Percentiles rank a stretch among this genome's conserved stretches.
Evolutionary conservation across 2,329 filamentous ascomycete species (phyloP).

Genomic region (Penicillium sp.): DNA sequence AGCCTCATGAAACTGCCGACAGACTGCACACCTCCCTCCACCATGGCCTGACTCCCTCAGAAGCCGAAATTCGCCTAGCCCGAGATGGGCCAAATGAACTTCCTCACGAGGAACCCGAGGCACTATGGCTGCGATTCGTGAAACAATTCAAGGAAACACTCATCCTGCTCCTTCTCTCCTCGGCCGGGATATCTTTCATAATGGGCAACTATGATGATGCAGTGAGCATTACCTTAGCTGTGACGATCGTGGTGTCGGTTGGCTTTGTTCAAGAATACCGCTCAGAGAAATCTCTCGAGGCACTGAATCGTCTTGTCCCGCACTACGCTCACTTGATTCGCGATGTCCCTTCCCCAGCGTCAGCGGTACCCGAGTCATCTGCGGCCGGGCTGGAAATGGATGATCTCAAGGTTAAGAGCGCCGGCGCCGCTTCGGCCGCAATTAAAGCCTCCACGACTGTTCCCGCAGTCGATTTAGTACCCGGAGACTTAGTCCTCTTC

Average conservation of each 20-base stretch:
- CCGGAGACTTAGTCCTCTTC: slow-evolving; percentile 87
- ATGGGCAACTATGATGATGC: slow-evolving; percentile 94
- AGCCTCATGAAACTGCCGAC: slow-evolving; percentile 69
- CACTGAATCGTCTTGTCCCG: slow-evolving; percentile 85
- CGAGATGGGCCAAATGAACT: slow-evolving; percentile 89
- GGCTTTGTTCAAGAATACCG: slow-evolving; percentile 97
- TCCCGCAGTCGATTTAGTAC: slow-evolving; percentile 79
- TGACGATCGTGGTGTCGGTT: slow-evolving; percentile 93
- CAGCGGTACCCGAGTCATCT: slow-evolving; percentile 17
- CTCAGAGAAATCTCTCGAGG: slow-evolving; percentile 95
- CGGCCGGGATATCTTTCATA: slow-evolving; percentile 78
- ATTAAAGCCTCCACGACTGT: slow-evolving; percentile 78
- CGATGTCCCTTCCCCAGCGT: slow-evolving; percentile 31
- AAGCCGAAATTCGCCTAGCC: slow-evolving; percentile 72
- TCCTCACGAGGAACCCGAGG: slow-evolving; percentile 86
- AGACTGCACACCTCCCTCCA: slow-evolving; percentile 75
- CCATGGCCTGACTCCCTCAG: slow-evolving; percentile 71
- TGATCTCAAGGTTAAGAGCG: slow-evolving; percentile 40
- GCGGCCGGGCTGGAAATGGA: slow-evolving; percentile 39
- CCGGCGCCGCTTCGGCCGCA: slow-evolving; percentile 54
- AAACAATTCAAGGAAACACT: slow-evolving; percentile 97
- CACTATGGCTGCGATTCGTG: slow-evolving; percentile 87
- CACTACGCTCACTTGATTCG: slow-evolving; percentile 95
- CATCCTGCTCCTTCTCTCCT: slow-evolving; percentile 84
- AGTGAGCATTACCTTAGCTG: slow-evolving; percentile 88